phyloP scores from a whole-genome alignment of 352 stramenopile genomes.

The Heterotrichella gracilis region DNA sequence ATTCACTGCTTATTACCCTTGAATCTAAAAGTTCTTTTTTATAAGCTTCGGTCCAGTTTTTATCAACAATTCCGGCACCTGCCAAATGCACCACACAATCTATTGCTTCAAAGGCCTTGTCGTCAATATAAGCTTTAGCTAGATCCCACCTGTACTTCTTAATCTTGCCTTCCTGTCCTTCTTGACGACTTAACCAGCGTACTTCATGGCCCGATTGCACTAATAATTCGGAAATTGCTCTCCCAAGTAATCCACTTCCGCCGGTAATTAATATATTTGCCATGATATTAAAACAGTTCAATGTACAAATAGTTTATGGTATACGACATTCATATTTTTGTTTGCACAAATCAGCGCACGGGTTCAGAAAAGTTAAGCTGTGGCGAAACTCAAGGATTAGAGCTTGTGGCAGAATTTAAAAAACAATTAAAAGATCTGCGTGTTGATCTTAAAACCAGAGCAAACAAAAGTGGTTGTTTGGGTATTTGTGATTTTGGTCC shows the following conservation, averaged over 20 bases:
- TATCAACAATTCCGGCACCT: neutral
- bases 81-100: neutral
- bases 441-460: neutral
- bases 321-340: slow-evolving; percentile 4
- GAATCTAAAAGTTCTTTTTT: neutral
- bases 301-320: neutral
- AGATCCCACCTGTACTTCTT: slow-evolving; percentile 5
- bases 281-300: neutral
- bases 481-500: neutral
- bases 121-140: neutral
- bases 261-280: slow-evolving; percentile 1
- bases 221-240: neutral
- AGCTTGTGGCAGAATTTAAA: neutral
- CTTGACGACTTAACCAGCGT: neutral
- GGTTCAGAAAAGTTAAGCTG: neutral
- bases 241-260: neutral
- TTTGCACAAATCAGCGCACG: neutral
- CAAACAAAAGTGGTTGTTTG: neutral
- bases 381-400: neutral
- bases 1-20: neutral
- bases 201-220: neutral
- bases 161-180: neutral
- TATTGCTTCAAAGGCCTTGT: neutral
- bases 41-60: neutral
- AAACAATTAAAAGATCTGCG: neutral